These are phyloP conservation scores for Flaveria bidentis DNA, from an alignment of 129 eudicot genomes.

Conservation along the genomic window DNA sequence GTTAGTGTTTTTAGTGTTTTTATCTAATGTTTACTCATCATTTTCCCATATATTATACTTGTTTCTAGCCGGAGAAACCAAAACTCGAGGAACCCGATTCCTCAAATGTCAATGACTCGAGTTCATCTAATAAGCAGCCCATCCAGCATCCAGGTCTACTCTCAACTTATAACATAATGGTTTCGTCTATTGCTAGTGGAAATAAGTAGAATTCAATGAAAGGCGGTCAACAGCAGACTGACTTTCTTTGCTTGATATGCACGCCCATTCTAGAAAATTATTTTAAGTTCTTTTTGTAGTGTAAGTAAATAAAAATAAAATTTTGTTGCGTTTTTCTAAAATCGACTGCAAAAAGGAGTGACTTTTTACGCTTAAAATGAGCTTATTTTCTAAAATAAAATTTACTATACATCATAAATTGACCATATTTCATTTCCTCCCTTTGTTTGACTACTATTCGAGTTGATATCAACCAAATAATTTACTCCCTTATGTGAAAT, in stretches of 20 bases:
- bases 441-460: neutral
- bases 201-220: too few species aligned
- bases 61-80: conserved; percentile 30
- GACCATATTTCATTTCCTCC: neutral
- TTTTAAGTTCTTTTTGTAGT: neutral
- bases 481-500: neutral
- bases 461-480: neutral
- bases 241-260: too few species aligned
- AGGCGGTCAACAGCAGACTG: too few species aligned
- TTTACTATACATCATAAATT: neutral
- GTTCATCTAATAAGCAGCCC: conserved; percentile 51
- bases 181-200: neutral
- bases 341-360: neutral
- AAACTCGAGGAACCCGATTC: conserved; percentile 46
- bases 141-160: conserved; percentile 57
- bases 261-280: too few species aligned
- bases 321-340: neutral
- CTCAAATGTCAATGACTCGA: conserved; percentile 45
- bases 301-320: neutral
- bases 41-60: neutral
- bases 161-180: conserved; percentile 4
- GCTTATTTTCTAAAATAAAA: neutral
- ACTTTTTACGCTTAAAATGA: neutral
- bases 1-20: neutral
- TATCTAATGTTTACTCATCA: neutral